Conservation (phyloP, 148 eudicot genomes). For the Beta vulgaris region DNA sequence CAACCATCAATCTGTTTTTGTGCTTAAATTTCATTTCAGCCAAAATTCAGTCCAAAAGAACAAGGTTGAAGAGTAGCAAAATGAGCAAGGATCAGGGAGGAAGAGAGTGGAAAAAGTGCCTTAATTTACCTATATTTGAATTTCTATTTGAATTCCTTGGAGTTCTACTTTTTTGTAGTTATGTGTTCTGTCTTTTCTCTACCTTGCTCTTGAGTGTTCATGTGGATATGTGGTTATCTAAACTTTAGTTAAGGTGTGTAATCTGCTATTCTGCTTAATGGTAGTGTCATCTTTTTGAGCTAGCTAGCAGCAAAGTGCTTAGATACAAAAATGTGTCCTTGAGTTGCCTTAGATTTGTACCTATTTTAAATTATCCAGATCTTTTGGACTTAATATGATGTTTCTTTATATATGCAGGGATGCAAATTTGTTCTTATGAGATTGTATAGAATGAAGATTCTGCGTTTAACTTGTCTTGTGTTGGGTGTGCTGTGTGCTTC, state of each 20-base stretch:
- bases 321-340: not conserved
- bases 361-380: not conserved
- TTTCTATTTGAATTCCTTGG: not conserved
- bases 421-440: not conserved
- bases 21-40: too few relatives aligned
- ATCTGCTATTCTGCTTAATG: not conserved
- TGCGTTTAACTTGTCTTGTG: constrained; percentile 1
- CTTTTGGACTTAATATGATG: not conserved
- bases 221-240: not conserved
- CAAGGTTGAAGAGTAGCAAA: too few relatives aligned
- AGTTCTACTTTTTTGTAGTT: not conserved
- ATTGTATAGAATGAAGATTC: constrained; percentile 26
- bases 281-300: not conserved
- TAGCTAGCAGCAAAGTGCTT: not conserved
- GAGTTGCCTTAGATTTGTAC: not conserved
- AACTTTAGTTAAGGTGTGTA: not conserved
- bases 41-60: too few relatives aligned
- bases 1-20: too few relatives aligned
- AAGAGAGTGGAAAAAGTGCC: not conserved
- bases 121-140: not conserved
- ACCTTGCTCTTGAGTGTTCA: not conserved
- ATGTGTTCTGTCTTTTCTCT: not conserved
- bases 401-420: not conserved
- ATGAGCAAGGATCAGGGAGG: not conserved
- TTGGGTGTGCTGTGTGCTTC: constrained; percentile 34